Evolutionary conservation across 345 rosid species (phyloP).

Genomic region (Eucalyptus shirleyi): DNA sequence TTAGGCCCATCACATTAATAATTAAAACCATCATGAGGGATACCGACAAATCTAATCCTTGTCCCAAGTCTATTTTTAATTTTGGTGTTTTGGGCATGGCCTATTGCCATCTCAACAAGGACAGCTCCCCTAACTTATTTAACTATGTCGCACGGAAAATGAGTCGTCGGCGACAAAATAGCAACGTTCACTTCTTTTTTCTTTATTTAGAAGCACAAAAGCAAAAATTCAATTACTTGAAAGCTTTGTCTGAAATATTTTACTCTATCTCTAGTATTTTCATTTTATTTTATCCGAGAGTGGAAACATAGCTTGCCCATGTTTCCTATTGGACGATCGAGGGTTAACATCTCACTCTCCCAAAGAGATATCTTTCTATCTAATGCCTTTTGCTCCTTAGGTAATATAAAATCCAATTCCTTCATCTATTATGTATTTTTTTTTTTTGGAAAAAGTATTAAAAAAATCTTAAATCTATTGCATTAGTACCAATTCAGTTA

Average conservation of each 20-base stretch:
- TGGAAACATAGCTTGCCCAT: no score
- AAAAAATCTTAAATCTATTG: no score
- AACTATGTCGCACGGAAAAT: neutral
- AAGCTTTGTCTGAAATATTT: neutral
- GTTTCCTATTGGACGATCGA: neutral
- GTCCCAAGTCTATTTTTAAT: neutral
- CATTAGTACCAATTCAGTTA: accelerated
- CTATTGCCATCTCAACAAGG: neutral
- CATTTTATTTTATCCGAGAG: no score
- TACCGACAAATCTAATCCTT: neutral
- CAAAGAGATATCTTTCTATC: neutral
- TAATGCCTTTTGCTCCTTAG: neutral
- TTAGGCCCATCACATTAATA: no score
- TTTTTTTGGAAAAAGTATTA: no score
- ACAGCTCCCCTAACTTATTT: neutral
- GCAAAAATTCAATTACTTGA: neutral
- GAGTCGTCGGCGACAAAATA: neutral
- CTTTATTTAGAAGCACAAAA: neutral
- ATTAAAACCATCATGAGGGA: neutral
- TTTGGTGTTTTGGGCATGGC: neutral
- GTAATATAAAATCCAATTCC: neutral
- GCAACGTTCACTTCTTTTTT: neutral
- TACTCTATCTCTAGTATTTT: no score
- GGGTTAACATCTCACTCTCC: neutral
- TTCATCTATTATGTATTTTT: neutral